Conservation (phyloP, 2,329 filamentous ascomycete species). For the Colletotrichum sidae region DNA sequence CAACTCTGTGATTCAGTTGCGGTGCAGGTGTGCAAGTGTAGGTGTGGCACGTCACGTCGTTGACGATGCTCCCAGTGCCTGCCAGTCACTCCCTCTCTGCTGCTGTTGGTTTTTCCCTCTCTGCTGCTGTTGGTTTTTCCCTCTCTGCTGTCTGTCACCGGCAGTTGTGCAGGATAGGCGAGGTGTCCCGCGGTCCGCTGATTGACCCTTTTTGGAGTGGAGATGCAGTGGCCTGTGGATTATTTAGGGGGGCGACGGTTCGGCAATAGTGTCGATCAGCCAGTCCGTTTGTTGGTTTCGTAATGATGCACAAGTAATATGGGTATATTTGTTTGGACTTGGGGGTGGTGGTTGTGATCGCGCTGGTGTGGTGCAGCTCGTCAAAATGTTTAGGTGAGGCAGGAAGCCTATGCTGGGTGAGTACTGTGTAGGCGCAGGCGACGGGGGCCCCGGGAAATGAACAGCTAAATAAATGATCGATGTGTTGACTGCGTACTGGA, state of each 20-base stretch:
- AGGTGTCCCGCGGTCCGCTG: too few relatives aligned
- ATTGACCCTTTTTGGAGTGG: too few relatives aligned
- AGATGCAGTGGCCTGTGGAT: neutral
- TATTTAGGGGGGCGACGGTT: neutral
- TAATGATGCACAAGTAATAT: conserved; percentile 20
- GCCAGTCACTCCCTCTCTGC: neutral
- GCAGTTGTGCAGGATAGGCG: conserved; percentile 4
- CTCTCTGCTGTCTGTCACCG: conserved; percentile 8
- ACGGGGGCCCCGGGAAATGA: neutral
- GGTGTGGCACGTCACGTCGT: too few relatives aligned
- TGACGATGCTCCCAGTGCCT: too few relatives aligned
- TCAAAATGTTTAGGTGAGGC: neutral
- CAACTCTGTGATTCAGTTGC: conserved; percentile 7
- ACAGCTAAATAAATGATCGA: conserved; percentile 4
- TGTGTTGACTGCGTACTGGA: neutral
- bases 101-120: neutral
- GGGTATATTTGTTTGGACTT: conserved; percentile 27
- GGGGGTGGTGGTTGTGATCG: conserved; percentile 26
- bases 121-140: conserved; percentile 2
- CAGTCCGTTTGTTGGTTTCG: conserved; percentile 19
- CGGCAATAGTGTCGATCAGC: neutral
- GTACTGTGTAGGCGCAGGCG: neutral
- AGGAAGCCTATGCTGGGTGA: neutral
- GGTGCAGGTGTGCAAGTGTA: too few relatives aligned
- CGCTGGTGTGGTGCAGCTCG: conserved; percentile 1